A percentile compares a stretch with the other conserved stretches of the same genome.
Evolutionary conservation across 164 flowering plant genomes (phyloP).

Genomic region (Taxillus chinensis): DNA sequence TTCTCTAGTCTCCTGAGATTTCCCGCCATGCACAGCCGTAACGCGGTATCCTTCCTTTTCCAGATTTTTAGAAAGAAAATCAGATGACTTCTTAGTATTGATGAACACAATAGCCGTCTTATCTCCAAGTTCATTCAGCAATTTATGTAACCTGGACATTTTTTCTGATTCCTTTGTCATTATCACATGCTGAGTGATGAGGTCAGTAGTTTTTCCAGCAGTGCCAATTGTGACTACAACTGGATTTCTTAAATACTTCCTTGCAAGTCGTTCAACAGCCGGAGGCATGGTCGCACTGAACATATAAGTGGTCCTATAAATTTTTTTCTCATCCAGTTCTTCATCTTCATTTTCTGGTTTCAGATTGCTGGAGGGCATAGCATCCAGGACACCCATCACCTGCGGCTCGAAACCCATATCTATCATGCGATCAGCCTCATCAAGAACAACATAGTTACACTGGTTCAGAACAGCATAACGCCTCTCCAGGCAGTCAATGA

Average conservation of each 20-base stretch:
- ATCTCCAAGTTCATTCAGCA: slow-evolving; percentile 73
- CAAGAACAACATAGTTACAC: slow-evolving; percentile 86
- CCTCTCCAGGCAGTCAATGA: slow-evolving; percentile 72
- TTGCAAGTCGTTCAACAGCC: slow-evolving; percentile 84
- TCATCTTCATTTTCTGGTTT: slow-evolving; percentile 95
- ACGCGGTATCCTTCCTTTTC: slow-evolving; percentile 71
- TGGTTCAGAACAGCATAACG: slow-evolving; percentile 72
- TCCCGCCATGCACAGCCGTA: slow-evolving; percentile 87
- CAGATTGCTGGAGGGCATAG: slow-evolving; percentile 87
- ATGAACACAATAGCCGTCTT: slow-evolving; percentile 87
- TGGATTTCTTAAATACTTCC: slow-evolving; percentile 86
- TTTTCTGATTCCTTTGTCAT: slow-evolving; percentile 80
- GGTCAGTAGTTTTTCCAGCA: slow-evolving; percentile 83
- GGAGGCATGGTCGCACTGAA: slow-evolving; percentile 96
- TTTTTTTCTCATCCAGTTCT: slow-evolving; percentile 78
- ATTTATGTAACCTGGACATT: slow-evolving; percentile 37
- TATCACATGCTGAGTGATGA: slow-evolving; percentile 65
- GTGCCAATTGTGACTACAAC: slow-evolving; percentile 90
- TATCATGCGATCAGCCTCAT: slow-evolving; percentile 94
- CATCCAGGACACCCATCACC: slow-evolving; percentile 79
- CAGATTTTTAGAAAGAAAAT: slow-evolving; percentile 49
- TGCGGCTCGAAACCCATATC: slow-evolving; percentile 96
- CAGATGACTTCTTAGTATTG: slow-evolving; percentile 77
- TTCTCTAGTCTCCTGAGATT: slow-evolving; percentile 88
- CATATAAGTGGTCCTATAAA: slow-evolving; percentile 89